phyloP scores from a whole-genome alignment of 352 stramenopile species.

The Pythium pyrilobum region DNA sequence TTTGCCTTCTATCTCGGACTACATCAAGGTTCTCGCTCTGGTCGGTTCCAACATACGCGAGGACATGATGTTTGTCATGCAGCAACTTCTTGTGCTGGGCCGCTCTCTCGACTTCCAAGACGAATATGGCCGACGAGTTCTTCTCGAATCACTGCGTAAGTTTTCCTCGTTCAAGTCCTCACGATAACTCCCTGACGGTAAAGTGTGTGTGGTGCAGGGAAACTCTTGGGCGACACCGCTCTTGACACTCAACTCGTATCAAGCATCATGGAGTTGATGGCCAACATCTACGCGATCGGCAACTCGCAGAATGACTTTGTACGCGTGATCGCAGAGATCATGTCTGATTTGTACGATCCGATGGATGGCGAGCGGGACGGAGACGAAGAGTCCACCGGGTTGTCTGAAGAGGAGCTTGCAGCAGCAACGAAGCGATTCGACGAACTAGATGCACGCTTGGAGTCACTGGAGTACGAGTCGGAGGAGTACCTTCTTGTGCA shows the following conservation, averaged over 20 bases:
- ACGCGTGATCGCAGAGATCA: slow-evolving; percentile 69
- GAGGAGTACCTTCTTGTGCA: slow-evolving; percentile 55
- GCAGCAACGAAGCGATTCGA: slow-evolving; percentile 53
- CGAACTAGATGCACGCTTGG: slow-evolving; percentile 51
- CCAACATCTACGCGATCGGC: slow-evolving; percentile 54
- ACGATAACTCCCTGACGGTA: too few species aligned
- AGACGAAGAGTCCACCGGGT: slow-evolving; percentile 17
- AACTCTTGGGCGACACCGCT: slow-evolving; percentile 45
- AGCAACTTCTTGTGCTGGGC: slow-evolving; percentile 60
- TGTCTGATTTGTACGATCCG: slow-evolving; percentile 70
- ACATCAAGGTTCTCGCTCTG: slow-evolving; percentile 53
- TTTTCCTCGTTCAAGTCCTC: not conserved
- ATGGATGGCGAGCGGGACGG: slow-evolving; percentile 35
- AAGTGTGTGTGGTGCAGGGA: slow-evolving; percentile 31
- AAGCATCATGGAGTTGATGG: slow-evolving; percentile 71
- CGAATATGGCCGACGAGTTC: slow-evolving; percentile 64
- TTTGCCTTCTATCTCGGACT: slow-evolving; percentile 63
- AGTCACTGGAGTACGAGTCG: slow-evolving; percentile 52
- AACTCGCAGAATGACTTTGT: slow-evolving; percentile 75
- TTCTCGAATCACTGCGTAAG: slow-evolving; percentile 65
- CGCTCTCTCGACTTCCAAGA: slow-evolving; percentile 74
- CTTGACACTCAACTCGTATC: slow-evolving; percentile 57
- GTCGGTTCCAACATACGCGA: slow-evolving; percentile 35
- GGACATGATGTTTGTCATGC: slow-evolving; percentile 58
- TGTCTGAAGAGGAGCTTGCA: slow-evolving; percentile 52